Evolutionary conservation across 148 eudicot species (phyloP), one percentile per base, ranked within the genome.

Genomic region (Rhododendron griersonianum): DNA sequence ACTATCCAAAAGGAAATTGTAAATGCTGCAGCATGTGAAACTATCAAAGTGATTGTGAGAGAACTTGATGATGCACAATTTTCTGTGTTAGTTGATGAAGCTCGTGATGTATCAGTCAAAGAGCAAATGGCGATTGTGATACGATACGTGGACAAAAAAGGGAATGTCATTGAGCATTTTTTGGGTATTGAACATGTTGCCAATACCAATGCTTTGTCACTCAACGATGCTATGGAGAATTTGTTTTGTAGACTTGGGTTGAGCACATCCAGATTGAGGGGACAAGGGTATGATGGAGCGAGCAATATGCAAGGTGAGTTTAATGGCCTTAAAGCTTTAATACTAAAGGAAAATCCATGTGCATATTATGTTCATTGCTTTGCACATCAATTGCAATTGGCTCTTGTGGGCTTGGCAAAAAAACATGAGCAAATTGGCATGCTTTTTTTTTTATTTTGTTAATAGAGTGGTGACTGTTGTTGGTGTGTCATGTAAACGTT

Each of bases 341-440:
- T 6, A 41, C 44, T 41, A 41, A 41, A 41, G 44, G 80, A 87
- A 21, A 55, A 41, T 87, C 19, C 33, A 18, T 23, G 11, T 25
- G 81, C 86, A 11, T 87, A 55, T 16, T 16, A 55, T 55, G 13
- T 55, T 55, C 61, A 55, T 55, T 51, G 14, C 4, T 55, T 55
- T 55, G 61, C 21, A 14, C 61, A 55, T 18, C 61, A 55, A 55
- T 18, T 55, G 16, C 61, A 55, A 55, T 73, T 81, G 25, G 83
- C 75, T 73, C 57, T 71, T 67, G 81, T 86, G 45, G 75, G 81
- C 2, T 25, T 82, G 9, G 81, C 85, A 16, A 82, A 74, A 30
- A 44, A 71, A 0, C 41, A 82, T 53, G 13, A 41, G 44, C 44
- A 41, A 41, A 41, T 41, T 41, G 44, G 44, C 44, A 41, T 41